Evolutionary conservation across 495 filamentous ascomycete genomes (phyloP).

Genomic region (Penicillium dipodomyicola): DNA sequence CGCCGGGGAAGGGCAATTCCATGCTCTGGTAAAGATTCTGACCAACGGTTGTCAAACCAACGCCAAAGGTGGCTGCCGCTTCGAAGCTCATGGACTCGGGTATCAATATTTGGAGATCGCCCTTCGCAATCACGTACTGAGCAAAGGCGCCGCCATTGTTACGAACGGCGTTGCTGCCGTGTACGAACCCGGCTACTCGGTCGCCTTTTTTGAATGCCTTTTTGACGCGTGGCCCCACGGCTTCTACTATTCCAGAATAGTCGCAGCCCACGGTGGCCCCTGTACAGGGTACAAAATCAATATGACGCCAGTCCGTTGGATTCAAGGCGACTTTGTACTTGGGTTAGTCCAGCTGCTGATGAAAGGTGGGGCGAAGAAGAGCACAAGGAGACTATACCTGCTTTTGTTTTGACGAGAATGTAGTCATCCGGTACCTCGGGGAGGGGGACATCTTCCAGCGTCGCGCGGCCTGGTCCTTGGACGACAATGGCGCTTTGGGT

Average conservation of each 20-base stretch:
- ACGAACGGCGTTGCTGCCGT: constrained; percentile 46
- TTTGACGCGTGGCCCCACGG: constrained; percentile 45
- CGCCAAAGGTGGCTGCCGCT: constrained; percentile 51
- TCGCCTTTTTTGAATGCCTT: constrained; percentile 47
- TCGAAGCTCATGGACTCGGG: constrained; percentile 52
- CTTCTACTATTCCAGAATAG: constrained; percentile 54
- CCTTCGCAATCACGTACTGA: constrained; percentile 49
- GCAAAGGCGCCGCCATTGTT: constrained; percentile 53
- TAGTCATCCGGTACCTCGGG: constrained; percentile 39
- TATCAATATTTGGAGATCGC: constrained; percentile 47
- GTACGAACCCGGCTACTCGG: constrained; percentile 47
- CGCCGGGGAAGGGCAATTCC: constrained; percentile 22
- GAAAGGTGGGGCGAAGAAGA: neutral
- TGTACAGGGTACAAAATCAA: constrained; percentile 29
- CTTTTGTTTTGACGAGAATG: constrained; percentile 46
- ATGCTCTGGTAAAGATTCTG: constrained; percentile 34
- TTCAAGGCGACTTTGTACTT: constrained; percentile 46
- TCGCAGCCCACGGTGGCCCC: constrained; percentile 52
- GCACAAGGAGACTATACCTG: constrained; percentile 12
- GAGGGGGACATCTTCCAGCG: constrained; percentile 20
- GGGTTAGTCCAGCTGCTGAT: constrained; percentile 10
- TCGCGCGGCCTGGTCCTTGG: constrained; percentile 16
- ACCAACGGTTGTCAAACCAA: constrained; percentile 47
- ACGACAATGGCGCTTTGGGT: constrained; percentile 21
- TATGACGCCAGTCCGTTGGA: constrained; percentile 55